phyloP scores from a whole-genome alignment of 352 stramenopile genomes.

The Pythium phragmiticola region DNA sequence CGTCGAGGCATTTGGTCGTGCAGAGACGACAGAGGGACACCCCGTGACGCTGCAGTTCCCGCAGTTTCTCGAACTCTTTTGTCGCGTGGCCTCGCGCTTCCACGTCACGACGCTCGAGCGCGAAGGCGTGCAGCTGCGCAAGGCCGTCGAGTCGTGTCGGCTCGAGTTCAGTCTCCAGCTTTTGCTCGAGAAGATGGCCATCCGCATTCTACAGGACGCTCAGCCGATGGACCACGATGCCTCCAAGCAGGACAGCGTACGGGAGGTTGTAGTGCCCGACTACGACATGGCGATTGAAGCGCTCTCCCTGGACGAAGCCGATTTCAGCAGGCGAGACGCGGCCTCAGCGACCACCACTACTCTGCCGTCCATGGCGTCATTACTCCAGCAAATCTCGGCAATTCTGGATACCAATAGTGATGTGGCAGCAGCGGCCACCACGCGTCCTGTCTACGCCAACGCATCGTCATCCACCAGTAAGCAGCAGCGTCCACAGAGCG shows the following conservation, averaged over 20 bases:
- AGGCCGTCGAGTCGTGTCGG: conserved; percentile 51
- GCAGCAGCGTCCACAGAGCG: conserved; percentile 26
- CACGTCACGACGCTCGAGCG: conserved; percentile 44
- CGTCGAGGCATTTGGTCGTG: conserved; percentile 1
- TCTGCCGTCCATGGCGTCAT: conserved; percentile 1
- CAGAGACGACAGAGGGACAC: not conserved
- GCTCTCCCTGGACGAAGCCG: conserved; percentile 12
- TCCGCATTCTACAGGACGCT: conserved; percentile 25
- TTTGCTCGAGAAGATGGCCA: conserved; percentile 55
- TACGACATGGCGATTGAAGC: conserved; percentile 12
- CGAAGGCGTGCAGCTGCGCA: conserved; percentile 52
- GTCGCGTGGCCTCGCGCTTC: conserved; percentile 49
- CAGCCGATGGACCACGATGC: not conserved
- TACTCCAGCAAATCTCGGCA: conserved; percentile 6
- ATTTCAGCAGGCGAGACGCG: too few relatives aligned
- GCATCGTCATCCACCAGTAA: not conserved
- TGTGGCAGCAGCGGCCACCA: not conserved
- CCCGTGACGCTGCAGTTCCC: conserved; percentile 42
- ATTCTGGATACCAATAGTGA: conserved; percentile 2
- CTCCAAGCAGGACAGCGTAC: not conserved
- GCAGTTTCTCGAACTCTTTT: conserved; percentile 70
- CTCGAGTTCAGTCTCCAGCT: conserved; percentile 66
- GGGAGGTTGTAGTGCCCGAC: conserved; percentile 5
- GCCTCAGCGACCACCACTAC: not conserved
- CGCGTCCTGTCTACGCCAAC: not conserved